Evolutionary conservation across 306 rosid species (phyloP), one percentile per base, ranked within the genome.

Genomic region (Astragalus membranaceus): DNA sequence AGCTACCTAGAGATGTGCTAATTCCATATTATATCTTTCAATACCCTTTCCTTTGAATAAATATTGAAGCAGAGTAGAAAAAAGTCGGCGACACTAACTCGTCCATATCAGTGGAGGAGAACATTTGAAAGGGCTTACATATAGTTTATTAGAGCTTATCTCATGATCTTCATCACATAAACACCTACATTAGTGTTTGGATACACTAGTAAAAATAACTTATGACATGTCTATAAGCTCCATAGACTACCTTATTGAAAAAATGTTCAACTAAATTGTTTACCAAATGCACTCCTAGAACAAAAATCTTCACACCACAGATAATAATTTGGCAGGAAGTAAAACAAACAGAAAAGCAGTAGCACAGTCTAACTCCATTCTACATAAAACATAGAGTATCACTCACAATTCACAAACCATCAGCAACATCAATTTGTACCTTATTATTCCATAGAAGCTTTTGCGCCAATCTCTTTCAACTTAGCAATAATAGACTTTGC

Each of bases 401-500:
- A n/a, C n/a, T n/a, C n/a, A n/a, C n/a, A n/a, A n/a, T n/a, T n/a
- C n/a, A n/a, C n/a, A n/a, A n/a, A n/a, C n/a, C n/a, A n/a, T n/a
- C n/a, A n/a, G n/a, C n/a, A n/a, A n/a, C n/a, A n/a, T n/a, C n/a
- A n/a, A n/a, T n/a, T n/a, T n/a, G n/a, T n/a, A n/a, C n/a, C n/a
- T n/a, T n/a, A n/a, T n/a, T n/a, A n/a, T n/a, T n/a, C n/a, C n/a
- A n/a, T n/a, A n/a, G n/a, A n/a, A n/a, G n/a, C n/a, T n/a, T n/a
- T n/a, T n/a, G n/a, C n/a, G n/a, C n/a, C n/a, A n/a, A n/a, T n/a
- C n/a, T n/a, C n/a, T n/a, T n/a, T n/a, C n/a, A n/a, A n/a, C 88
- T 91, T 94, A 5, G 95, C 88, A 9, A 91, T 80, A 67, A 91
- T 91, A 2, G 71, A 44, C 69, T 94, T 96, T 0, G 96, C 99